A percentile compares a stretch with the other conserved stretches of the same genome.
Conservation (phyloP, 73 alveolate species). For the Uronychia binucleata region DNA sequence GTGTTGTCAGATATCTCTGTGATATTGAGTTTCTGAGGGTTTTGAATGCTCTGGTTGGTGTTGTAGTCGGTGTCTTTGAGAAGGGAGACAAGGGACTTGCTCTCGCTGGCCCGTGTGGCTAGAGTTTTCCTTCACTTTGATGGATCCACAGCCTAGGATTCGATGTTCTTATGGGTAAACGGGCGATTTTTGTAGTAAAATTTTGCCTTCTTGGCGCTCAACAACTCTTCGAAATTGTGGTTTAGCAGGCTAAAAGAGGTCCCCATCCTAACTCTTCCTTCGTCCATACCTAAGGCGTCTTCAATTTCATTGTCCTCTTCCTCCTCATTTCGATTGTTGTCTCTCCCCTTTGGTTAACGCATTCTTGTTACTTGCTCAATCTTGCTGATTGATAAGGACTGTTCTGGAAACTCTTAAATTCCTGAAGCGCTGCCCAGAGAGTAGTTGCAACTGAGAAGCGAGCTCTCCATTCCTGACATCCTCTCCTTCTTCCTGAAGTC, state of each 20-base stretch:
- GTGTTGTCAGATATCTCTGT: neutral
- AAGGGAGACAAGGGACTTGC: neutral
- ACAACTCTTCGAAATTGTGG: neutral
- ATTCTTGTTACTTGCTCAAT: no score
- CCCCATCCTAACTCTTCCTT: neutral
- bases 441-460: no score
- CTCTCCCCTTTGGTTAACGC: no score
- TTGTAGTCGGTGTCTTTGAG: neutral
- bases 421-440: no score
- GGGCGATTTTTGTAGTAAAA: constrained; percentile 25
- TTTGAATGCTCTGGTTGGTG: neutral
- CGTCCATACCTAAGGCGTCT: no score
- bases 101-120: neutral
- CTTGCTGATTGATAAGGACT: no score
- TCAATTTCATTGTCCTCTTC: no score
- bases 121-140: neutral
- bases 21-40: neutral
- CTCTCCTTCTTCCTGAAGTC: no score
- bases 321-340: no score
- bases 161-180: constrained; percentile 30
- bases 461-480: no score
- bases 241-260: neutral
- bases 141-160: neutral
- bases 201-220: neutral
- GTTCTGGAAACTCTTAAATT: no score